Percentiles rank a stretch among this genome's conserved stretches.
Conservation (phyloP, 768 basidiomycete genomes). For the Lepiota subincarnata region DNA sequence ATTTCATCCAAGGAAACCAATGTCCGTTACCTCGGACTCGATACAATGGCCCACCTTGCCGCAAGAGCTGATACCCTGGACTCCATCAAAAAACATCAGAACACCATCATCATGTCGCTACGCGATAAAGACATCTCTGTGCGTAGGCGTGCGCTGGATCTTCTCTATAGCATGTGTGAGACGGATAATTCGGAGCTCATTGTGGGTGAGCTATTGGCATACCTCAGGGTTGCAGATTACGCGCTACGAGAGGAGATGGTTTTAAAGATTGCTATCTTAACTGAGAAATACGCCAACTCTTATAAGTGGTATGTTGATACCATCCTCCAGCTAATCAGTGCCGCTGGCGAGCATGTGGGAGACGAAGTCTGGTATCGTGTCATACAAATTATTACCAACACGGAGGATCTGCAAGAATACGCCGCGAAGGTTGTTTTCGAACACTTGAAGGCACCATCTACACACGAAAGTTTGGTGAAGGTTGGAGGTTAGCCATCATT, state of each 20-base stretch:
- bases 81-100: slow-evolving; percentile 92
- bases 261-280: slow-evolving; percentile 94
- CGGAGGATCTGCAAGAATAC: slow-evolving; percentile 95
- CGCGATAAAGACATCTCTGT: slow-evolving; percentile 98
- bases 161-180: slow-evolving; percentile 99
- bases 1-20: slow-evolving; percentile 99
- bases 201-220: slow-evolving; percentile 91
- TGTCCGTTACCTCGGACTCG: slow-evolving; percentile 93
- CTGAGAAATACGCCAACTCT: slow-evolving; percentile 97
- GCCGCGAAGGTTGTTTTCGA: slow-evolving; percentile 91
- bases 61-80: slow-evolving; percentile 88
- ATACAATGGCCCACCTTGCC: slow-evolving; percentile 98
- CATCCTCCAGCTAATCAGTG: slow-evolving; percentile 90
- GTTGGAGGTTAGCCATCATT: slow-evolving; percentile 69
- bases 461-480: slow-evolving; percentile 93
- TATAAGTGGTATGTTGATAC: slow-evolving; percentile 99
- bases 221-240: slow-evolving; percentile 95
- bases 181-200: slow-evolving; percentile 94
- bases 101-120: slow-evolving; percentile 89
- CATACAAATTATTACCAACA: slow-evolving; percentile 97
- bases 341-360: slow-evolving; percentile 97
- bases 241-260: slow-evolving; percentile 98
- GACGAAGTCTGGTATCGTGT: slow-evolving; percentile 99
- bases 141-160: slow-evolving; percentile 86
- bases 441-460: slow-evolving; percentile 78